A percentile compares a stretch with the other conserved stretches of the same genome.
Evolutionary conservation across 2,329 filamentous ascomycete species (phyloP).

Genomic region (Trichoderma sp.): DNA sequence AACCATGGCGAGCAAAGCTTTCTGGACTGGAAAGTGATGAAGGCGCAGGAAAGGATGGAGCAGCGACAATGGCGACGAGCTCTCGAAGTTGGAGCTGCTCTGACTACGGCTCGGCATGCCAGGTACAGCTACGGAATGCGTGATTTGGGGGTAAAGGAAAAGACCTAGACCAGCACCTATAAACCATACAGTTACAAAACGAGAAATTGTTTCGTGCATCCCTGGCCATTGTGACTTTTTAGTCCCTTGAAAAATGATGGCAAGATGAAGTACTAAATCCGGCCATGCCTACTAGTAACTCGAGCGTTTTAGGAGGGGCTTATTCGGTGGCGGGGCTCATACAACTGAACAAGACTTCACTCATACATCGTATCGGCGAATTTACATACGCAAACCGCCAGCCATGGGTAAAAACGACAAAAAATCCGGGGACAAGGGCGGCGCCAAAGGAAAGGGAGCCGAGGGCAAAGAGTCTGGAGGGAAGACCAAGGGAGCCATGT

Average conservation of each 20-base stretch:
- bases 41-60: conserved; percentile 35
- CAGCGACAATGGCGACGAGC: conserved; percentile 35
- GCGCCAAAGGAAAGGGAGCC: conserved; percentile 35
- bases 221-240: not conserved
- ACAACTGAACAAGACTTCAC: not conserved
- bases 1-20: conserved; percentile 44
- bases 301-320: conserved; percentile 10
- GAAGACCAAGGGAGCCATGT: conserved; percentile 59
- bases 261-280: not conserved
- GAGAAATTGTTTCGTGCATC: not conserved
- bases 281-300: not conserved
- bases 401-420: conserved; percentile 46
- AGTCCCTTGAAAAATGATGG: not conserved
- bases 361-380: conserved; percentile 3
- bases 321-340: conserved; percentile 11
- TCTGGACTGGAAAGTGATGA: conserved; percentile 44
- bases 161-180: not conserved
- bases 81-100: conserved; percentile 32
- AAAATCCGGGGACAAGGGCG: conserved; percentile 44
- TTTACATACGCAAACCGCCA: conserved; percentile 9
- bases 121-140: conserved; percentile 16
- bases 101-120: conserved; percentile 28
- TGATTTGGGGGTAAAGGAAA: not conserved
- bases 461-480: conserved; percentile 40
- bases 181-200: not conserved